Percentiles rank a stretch among this genome's conserved stretches.
Evolutionary conservation across 139 green algal genomes (phyloP).

Genomic region (Edaphochlamys debaryana): DNA sequence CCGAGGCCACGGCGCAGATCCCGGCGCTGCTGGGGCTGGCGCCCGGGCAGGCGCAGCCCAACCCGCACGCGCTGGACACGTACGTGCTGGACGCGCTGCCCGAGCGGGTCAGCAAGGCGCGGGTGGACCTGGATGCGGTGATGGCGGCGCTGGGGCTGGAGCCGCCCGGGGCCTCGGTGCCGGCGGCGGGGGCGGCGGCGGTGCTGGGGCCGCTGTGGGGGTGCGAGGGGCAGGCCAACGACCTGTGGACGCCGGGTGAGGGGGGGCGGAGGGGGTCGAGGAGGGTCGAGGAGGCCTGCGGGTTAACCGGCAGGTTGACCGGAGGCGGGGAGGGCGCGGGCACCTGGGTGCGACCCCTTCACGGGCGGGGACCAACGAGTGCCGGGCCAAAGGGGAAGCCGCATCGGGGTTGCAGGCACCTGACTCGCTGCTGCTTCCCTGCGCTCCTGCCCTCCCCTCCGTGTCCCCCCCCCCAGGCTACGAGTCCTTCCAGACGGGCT

Average conservation of each 20-base stretch:
- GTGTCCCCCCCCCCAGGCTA: neutral
- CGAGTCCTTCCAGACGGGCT: constrained; percentile 4
- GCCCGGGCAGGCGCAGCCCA: too few species aligned
- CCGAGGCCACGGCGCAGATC: neutral
- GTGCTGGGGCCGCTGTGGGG: constrained; percentile 18
- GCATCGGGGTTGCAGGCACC: too few species aligned
- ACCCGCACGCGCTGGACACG: neutral
- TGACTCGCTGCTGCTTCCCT: too few species aligned
- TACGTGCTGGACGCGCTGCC: constrained; percentile 37
- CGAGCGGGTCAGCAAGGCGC: constrained; percentile 13
- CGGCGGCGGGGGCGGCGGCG: neutral
- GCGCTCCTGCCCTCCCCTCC: too few species aligned
- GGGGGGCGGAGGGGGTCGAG: too few species aligned
- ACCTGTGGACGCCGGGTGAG: constrained; percentile 4
- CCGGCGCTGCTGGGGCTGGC: neutral
- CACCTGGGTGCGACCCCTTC: too few species aligned
- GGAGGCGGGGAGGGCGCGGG: too few species aligned
- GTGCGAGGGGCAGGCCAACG: constrained; percentile 24
- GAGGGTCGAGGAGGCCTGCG: too few species aligned
- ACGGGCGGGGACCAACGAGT: too few species aligned
- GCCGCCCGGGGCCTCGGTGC: neutral
- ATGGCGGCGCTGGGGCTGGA: neutral
- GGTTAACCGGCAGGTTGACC: too few species aligned
- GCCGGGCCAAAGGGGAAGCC: too few species aligned
- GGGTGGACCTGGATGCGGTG: constrained; percentile 4